These are phyloP conservation scores for Syncephalastrum monosporum DNA, from an alignment of 371 early-diverging fungal species.

Conservation along the genomic window DNA sequence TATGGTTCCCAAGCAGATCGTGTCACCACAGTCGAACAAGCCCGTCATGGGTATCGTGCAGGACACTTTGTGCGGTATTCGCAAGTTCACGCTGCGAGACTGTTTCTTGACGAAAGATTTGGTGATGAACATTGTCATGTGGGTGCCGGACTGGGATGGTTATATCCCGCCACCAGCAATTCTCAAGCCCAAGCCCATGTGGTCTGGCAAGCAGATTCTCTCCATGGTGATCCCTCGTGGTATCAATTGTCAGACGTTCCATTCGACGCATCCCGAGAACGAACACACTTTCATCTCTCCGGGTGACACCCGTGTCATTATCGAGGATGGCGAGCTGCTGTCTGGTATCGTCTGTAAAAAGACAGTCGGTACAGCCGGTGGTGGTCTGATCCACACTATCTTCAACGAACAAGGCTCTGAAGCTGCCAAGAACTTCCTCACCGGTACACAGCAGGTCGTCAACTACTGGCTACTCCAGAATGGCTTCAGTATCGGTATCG, in stretches of 20 bases:
- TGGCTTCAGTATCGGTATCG: slow-evolving; percentile 99
- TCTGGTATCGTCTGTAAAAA: slow-evolving; percentile 98
- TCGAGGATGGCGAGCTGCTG: slow-evolving; percentile 94
- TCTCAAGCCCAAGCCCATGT: slow-evolving; percentile 93
- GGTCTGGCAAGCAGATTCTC: slow-evolving; percentile 99
- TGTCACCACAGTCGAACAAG: slow-evolving; percentile 98
- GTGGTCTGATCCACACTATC: slow-evolving; percentile 96
- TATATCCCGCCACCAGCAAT: slow-evolving; percentile 93
- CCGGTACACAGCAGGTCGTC: slow-evolving; percentile 94
- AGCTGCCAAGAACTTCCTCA: slow-evolving; percentile 91
- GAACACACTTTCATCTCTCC: slow-evolving; percentile 81
- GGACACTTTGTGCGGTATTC: slow-evolving; percentile 97
- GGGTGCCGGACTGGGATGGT: slow-evolving; percentile 97
- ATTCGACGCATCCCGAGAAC: slow-evolving; percentile 83
- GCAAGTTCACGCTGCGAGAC: slow-evolving; percentile 97
- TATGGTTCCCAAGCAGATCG: slow-evolving; percentile 98
- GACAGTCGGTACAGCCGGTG: slow-evolving; percentile 93
- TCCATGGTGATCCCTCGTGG: slow-evolving; percentile 93
- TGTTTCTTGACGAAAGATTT: slow-evolving; percentile 88
- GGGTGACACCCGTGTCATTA: slow-evolving; percentile 90
- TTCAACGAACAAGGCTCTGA: slow-evolving; percentile 95
- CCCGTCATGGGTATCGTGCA: slow-evolving; percentile 99
- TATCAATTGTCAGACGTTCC: slow-evolving; percentile 81
- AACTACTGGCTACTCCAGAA: slow-evolving; percentile 96
- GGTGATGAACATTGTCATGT: slow-evolving; percentile 95